Conservation (phyloP, 2,329 filamentous ascomycete genomes). For the Aspergillus sp. region DNA sequence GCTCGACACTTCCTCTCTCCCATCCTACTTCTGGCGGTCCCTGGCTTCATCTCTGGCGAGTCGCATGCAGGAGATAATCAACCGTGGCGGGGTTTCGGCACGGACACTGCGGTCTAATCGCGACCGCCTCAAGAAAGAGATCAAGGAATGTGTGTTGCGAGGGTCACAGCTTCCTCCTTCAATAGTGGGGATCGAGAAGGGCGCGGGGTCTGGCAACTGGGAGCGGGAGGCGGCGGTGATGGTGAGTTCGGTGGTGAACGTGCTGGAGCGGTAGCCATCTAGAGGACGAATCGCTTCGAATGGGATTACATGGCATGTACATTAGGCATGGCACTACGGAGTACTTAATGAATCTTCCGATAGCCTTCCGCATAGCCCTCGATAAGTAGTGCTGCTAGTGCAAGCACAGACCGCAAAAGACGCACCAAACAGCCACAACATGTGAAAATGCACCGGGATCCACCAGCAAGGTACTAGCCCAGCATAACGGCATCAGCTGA, state of each 20-base stretch:
- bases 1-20: conserved; percentile 83
- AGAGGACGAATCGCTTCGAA: no score
- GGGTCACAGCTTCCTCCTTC: conserved; percentile 68
- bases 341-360: neutral
- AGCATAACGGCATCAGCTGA: neutral
- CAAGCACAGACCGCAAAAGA: neutral
- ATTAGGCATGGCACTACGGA: no score
- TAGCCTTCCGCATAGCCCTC: neutral
- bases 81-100: conserved; percentile 77
- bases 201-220: conserved; percentile 59
- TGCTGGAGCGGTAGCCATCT: conserved; percentile 30
- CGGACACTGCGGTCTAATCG: conserved; percentile 75
- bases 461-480: neutral
- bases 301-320: no score
- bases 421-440: neutral
- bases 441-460: neutral
- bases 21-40: conserved; percentile 91
- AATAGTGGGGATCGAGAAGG: conserved; percentile 46
- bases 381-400: no score
- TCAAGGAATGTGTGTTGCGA: conserved; percentile 77
- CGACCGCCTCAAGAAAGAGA: conserved; percentile 69
- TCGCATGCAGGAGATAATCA: conserved; percentile 80
- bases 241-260: conserved; percentile 76
- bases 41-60: conserved; percentile 74
- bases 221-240: conserved; percentile 93